phyloP scores from a whole-genome alignment of 805 yeast species.

The Cephaloascus fragrans region DNA sequence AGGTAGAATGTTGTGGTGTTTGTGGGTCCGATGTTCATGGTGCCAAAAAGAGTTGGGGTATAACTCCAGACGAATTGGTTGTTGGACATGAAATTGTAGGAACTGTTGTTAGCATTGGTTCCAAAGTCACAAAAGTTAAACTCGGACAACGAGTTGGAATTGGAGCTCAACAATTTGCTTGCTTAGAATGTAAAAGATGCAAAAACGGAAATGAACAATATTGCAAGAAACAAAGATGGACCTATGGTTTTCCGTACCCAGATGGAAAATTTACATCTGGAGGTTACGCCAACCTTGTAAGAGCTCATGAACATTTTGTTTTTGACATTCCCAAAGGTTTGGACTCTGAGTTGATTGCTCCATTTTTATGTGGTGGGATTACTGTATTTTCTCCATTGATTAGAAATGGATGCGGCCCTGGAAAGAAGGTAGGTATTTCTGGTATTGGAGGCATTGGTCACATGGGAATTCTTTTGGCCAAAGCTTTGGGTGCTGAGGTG shows the following conservation, averaged over 20 bases:
- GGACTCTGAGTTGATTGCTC: constrained; percentile 40
- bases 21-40: constrained; percentile 59
- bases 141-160: constrained; percentile 74
- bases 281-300: constrained; percentile 60
- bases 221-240: constrained; percentile 10
- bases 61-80: constrained; percentile 21
- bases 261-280: constrained; percentile 50
- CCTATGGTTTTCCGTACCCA: constrained; percentile 1
- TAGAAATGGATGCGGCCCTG: constrained; percentile 19
- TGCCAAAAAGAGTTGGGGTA: constrained; percentile 42
- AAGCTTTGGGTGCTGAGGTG: constrained; percentile 56
- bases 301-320: constrained; percentile 54
- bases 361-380: constrained; percentile 70
- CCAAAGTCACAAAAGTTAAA: constrained; percentile 38
- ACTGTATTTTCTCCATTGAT: constrained; percentile 63
- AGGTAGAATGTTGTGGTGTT: constrained; percentile 53
- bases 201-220: constrained; percentile 22
- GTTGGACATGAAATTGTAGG: constrained; percentile 65
- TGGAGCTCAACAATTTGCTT: constrained; percentile 61
- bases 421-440: constrained; percentile 44
- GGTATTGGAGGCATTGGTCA: constrained; percentile 67
- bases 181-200: constrained; percentile 51
- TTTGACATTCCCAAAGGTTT: constrained; percentile 46
- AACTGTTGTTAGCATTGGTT: constrained; percentile 47
- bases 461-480: constrained; percentile 49